A percentile compares a stretch with the other conserved stretches of the same genome.
These are phyloP conservation scores for Simplicillium sp. DNA, from an alignment of 2,329 filamentous ascomycete species.

Conservation along the genomic window DNA sequence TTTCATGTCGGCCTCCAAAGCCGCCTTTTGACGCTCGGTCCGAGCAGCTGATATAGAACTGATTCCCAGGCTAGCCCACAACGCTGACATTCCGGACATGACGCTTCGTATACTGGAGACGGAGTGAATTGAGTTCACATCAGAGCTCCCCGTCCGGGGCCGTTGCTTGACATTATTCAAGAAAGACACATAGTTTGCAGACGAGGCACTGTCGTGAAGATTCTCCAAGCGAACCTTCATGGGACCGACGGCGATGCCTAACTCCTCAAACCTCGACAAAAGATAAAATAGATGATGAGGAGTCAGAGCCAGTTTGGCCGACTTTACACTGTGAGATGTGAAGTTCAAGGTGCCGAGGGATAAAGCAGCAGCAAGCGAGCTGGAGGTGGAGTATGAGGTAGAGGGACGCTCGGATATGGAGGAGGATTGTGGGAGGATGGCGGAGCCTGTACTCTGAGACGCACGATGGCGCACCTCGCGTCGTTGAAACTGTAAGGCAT, in stretches of 20 bases:
- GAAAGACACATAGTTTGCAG: constrained; percentile 93
- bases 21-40: constrained; percentile 81
- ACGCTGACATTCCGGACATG: constrained; percentile 89
- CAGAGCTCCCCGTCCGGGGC: constrained; percentile 67
- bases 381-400: constrained; percentile 60
- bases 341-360: constrained; percentile 81
- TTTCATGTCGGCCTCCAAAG: constrained; percentile 77
- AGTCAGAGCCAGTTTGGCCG: constrained; percentile 83
- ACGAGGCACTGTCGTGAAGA: constrained; percentile 76
- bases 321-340: constrained; percentile 75
- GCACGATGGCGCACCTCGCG: constrained; percentile 64
- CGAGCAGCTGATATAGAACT: constrained; percentile 71
- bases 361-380: constrained; percentile 72
- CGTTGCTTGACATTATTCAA: constrained; percentile 68
- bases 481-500: constrained; percentile 74
- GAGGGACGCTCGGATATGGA: constrained; percentile 52
- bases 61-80: constrained; percentile 85
- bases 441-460: constrained; percentile 54
- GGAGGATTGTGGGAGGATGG: constrained; percentile 44
- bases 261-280: constrained; percentile 87
- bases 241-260: constrained; percentile 81
- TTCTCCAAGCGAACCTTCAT: constrained; percentile 97
- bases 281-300: constrained; percentile 96
- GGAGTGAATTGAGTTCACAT: constrained; percentile 86
- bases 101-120: constrained; percentile 95